Percentiles rank a stretch among this genome's conserved stretches.
Evolutionary conservation across 2,329 filamentous ascomycete species (phyloP).

Genomic region (Thielaviopsis euricoi): DNA sequence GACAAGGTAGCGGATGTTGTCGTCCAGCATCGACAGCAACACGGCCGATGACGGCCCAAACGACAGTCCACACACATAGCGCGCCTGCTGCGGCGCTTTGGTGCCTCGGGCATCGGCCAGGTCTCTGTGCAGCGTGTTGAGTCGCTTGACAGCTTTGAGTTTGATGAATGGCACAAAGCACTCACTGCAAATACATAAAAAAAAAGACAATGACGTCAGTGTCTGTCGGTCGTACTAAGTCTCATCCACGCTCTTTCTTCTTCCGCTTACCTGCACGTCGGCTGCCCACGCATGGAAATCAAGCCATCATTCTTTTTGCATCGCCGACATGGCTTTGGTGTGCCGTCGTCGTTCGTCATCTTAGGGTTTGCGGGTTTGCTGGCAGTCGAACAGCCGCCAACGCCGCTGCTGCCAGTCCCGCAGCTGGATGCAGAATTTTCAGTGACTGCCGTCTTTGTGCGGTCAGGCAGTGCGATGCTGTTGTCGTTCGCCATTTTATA

Average conservation of each 20-base stretch:
- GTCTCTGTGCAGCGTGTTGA: constrained; percentile 34
- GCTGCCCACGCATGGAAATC: constrained; percentile 12
- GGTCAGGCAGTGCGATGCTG: not conserved
- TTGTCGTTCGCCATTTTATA: not conserved
- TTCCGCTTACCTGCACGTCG: constrained; percentile 16
- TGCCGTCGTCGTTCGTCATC: not conserved
- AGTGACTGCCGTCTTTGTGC: not conserved
- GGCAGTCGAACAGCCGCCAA: not conserved
- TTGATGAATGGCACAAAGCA: constrained; percentile 69
- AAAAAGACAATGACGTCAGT: constrained; percentile 7
- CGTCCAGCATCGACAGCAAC: constrained; percentile 59
- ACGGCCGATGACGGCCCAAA: constrained; percentile 67
- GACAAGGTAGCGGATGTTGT: constrained; percentile 49
- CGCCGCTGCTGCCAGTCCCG: not conserved
- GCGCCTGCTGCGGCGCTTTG: constrained; percentile 17
- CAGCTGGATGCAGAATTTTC: not conserved
- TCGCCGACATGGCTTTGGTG: constrained; percentile 7
- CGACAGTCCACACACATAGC: constrained; percentile 63
- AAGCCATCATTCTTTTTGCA: constrained; percentile 9
- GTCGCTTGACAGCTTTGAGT: constrained; percentile 64
- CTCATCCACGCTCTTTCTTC: not conserved
- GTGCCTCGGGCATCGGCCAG: constrained; percentile 20
- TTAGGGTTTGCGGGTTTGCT: not conserved
- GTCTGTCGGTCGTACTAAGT: constrained; percentile 4
- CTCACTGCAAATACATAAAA: too few relatives aligned